Conservation (phyloP, 2,329 filamentous ascomycete genomes). For the Ceratocystis alfenasii region DNA sequence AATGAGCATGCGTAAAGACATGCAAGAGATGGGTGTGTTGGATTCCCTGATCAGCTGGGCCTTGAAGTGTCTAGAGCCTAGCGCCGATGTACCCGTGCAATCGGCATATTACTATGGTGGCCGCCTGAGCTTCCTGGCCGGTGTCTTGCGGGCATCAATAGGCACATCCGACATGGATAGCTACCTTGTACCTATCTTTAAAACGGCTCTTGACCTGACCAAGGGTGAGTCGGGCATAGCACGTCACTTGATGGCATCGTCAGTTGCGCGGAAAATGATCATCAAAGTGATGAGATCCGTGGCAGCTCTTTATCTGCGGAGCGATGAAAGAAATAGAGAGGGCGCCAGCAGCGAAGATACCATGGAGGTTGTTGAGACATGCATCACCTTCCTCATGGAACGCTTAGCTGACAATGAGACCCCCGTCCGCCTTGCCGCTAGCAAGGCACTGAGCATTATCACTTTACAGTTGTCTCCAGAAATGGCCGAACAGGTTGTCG, state of each 20-base stretch:
- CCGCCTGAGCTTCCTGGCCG: slow-evolving; percentile 65
- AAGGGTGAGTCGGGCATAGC: slow-evolving; percentile 38
- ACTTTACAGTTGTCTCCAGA: slow-evolving; percentile 65
- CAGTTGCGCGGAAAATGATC: slow-evolving; percentile 66
- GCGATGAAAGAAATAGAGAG: slow-evolving; percentile 30
- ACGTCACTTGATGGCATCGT: slow-evolving; percentile 52
- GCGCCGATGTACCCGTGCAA: slow-evolving; percentile 29
- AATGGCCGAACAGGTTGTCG: slow-evolving; percentile 77
- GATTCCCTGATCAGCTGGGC: slow-evolving; percentile 59
- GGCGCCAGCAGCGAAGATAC: slow-evolving; percentile 33
- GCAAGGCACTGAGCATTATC: slow-evolving; percentile 82
- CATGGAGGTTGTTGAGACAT: slow-evolving; percentile 57
- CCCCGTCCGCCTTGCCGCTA: slow-evolving; percentile 77
- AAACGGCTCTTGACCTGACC: slow-evolving; percentile 48
- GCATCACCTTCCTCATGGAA: slow-evolving; percentile 71
- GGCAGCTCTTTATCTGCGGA: slow-evolving; percentile 47
- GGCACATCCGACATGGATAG: slow-evolving; percentile 63
- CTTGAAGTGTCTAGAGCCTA: slow-evolving; percentile 45
- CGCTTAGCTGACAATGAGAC: slow-evolving; percentile 77
- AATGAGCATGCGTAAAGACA: slow-evolving; percentile 72
- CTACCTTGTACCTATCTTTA: slow-evolving; percentile 55
- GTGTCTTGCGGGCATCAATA: slow-evolving; percentile 55
- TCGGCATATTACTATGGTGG: slow-evolving; percentile 69
- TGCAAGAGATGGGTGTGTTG: slow-evolving; percentile 66
- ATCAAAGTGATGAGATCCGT: slow-evolving; percentile 77